These are phyloP conservation scores for Heliamphora exappendiculata DNA, from an alignment of 148 eudicot genomes.

Conservation along the genomic window DNA sequence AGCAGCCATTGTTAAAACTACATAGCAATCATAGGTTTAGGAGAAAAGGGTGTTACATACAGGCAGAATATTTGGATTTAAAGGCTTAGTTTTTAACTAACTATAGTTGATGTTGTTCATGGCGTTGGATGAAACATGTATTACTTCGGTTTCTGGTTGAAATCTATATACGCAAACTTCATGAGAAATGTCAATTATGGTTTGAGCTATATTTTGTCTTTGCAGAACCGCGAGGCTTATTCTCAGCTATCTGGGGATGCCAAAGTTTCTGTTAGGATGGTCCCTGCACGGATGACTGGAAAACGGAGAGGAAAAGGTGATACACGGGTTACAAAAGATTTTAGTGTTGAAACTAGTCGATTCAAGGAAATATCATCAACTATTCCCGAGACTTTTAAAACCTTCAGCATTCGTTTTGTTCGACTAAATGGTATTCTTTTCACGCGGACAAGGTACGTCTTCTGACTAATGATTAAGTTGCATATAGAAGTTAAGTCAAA, in stretches of 20 bases:
- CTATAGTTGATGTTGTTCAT: background rate
- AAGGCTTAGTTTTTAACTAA: background rate
- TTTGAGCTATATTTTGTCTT: slow-evolving; percentile 7
- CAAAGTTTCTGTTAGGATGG: slow-evolving; percentile 43
- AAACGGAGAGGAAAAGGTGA: slow-evolving; percentile 71
- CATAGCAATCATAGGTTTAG: background rate
- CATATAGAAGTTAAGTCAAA: background rate
- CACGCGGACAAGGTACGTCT: slow-evolving; percentile 81
- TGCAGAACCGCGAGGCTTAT: slow-evolving; percentile 86
- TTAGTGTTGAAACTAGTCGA: slow-evolving; percentile 29
- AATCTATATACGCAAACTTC: background rate
- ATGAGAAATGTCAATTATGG: background rate
- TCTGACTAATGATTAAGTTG: background rate
- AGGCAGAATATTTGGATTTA: background rate
- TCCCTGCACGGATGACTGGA: slow-evolving; percentile 37
- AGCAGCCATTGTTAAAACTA: background rate
- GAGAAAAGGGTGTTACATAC: background rate
- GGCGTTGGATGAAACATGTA: background rate
- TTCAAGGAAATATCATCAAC: slow-evolving; percentile 40
- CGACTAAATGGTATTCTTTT: slow-evolving; percentile 88
- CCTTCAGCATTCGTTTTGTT: slow-evolving; percentile 60
- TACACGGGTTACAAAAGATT: slow-evolving; percentile 46
- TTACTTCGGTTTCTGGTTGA: background rate
- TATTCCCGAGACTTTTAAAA: slow-evolving; percentile 40
- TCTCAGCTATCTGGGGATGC: slow-evolving; percentile 48